Percentiles rank a stretch among this genome's conserved stretches.
These are phyloP conservation scores for Candida glucosophila DNA, from an alignment of 1,139 yeast species.

Conservation along the genomic window DNA sequence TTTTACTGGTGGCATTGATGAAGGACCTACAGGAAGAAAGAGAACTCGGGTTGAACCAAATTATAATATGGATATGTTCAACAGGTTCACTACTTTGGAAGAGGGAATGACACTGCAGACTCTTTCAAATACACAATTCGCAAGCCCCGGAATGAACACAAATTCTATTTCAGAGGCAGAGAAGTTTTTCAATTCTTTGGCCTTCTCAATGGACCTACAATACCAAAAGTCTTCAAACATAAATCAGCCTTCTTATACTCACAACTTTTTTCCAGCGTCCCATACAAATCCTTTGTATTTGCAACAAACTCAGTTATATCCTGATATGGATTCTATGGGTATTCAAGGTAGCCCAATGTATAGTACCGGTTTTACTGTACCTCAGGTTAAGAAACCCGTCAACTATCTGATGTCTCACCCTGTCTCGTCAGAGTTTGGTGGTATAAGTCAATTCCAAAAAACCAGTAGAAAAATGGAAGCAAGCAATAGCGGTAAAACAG, in stretches of 20 bases:
- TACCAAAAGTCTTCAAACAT: conserved; percentile 19
- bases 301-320: too few species aligned
- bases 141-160: conserved; percentile 1
- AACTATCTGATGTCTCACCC: conserved; percentile 10
- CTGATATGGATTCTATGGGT: too few species aligned
- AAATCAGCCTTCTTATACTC: too few species aligned
- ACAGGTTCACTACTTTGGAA: conserved; percentile 47
- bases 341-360: too few species aligned
- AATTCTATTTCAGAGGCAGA: conserved; percentile 39
- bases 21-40: conserved; percentile 3
- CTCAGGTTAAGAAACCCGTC: conserved; percentile 24
- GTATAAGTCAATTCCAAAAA: conserved; percentile 32
- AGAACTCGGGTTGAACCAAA: conserved; percentile 42
- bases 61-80: conserved; percentile 54
- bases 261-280: too few species aligned
- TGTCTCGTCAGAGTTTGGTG: conserved; percentile 29
- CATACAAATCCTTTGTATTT: too few species aligned
- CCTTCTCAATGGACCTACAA: conserved; percentile 41
- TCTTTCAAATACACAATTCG: neutral
- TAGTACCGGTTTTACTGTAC: too few species aligned
- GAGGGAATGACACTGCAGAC: conserved; percentile 5
- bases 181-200: conserved; percentile 46
- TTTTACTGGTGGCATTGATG: conserved; percentile 10
- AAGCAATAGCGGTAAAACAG: too few species aligned
- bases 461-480: conserved; percentile 16